Conservation (phyloP, 805 yeast species). For the Metschnikowia bowlesiae region DNA sequence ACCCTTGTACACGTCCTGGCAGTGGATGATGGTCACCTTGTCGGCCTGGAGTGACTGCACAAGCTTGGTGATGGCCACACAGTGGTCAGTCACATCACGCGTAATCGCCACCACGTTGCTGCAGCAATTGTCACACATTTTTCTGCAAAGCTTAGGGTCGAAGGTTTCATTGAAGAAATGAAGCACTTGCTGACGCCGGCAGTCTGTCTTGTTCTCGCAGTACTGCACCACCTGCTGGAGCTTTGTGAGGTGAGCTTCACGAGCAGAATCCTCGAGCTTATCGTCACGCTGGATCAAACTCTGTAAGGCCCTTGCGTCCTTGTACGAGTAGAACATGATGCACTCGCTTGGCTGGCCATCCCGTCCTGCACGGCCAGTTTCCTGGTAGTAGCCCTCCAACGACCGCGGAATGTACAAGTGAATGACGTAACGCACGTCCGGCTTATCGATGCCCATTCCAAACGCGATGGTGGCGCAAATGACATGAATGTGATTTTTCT, state of each 20-base stretch:
- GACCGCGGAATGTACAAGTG: conserved; percentile 87
- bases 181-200: conserved; percentile 83
- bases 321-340: conserved; percentile 72
- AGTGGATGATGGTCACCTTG: conserved; percentile 70
- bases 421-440: conserved; percentile 88
- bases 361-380: conserved; percentile 97
- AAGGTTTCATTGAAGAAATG: conserved; percentile 87
- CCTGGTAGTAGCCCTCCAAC: conserved; percentile 95
- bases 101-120: conserved; percentile 36
- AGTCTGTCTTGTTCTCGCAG: conserved; percentile 87
- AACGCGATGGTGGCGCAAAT: conserved; percentile 98
- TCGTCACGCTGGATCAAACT: conserved; percentile 73
- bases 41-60: conserved; percentile 52
- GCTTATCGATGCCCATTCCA: conserved; percentile 98
- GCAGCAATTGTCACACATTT: conserved; percentile 82
- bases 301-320: conserved; percentile 74
- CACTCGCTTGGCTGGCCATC: conserved; percentile 85
- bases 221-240: conserved; percentile 82
- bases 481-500: conserved; percentile 59
- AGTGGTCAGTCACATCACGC: conserved; percentile 64
- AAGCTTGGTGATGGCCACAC: conserved; percentile 55
- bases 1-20: conserved; percentile 82
- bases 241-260: conserved; percentile 73
- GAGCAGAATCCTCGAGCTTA: conserved; percentile 57
- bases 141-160: conserved; percentile 57